Conservation (phyloP, 257 asterid genomes). For the Dorcoceras hygrometricum region DNA sequence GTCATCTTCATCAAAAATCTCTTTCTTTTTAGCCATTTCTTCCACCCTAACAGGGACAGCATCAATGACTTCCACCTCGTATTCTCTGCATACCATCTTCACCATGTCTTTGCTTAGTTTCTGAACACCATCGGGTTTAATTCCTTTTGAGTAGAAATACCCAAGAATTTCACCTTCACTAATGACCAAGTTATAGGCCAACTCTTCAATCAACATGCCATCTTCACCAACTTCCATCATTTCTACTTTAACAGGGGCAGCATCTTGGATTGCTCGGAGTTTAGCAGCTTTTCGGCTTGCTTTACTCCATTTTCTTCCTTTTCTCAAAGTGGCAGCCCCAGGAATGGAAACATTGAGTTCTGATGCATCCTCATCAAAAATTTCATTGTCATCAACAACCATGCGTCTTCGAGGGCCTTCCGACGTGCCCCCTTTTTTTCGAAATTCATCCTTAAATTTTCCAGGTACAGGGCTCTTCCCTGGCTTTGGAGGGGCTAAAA, state of each 20-base stretch:
- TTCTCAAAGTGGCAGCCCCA: conserved; percentile 60
- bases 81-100: conserved; percentile 90
- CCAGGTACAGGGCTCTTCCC: conserved; percentile 60
- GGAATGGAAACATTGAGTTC: conserved; percentile 71
- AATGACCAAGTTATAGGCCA: conserved; percentile 81
- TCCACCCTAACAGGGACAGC: conserved; percentile 65
- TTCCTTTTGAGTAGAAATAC: conserved; percentile 73
- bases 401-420: conserved; percentile 67
- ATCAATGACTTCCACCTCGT: conserved; percentile 90
- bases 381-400: conserved; percentile 36
- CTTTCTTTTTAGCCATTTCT: conserved; percentile 93
- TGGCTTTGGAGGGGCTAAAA: conserved; percentile 74
- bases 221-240: conserved; percentile 91
- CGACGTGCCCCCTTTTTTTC: conserved; percentile 56
- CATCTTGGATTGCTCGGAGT: conserved; percentile 82
- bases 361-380: conserved; percentile 63
- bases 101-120: conserved; percentile 92
- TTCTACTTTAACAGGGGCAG: conserved; percentile 89
- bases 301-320: conserved; percentile 97
- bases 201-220: conserved; percentile 86
- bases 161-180: conserved; percentile 94
- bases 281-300: conserved; percentile 98
- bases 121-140: conserved; percentile 93
- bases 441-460: conserved; percentile 61
- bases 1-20: conserved; percentile 80